Evolutionary conservation across 768 basidiomycete genomes (phyloP).

Genomic region (Agaricus bisporus): DNA sequence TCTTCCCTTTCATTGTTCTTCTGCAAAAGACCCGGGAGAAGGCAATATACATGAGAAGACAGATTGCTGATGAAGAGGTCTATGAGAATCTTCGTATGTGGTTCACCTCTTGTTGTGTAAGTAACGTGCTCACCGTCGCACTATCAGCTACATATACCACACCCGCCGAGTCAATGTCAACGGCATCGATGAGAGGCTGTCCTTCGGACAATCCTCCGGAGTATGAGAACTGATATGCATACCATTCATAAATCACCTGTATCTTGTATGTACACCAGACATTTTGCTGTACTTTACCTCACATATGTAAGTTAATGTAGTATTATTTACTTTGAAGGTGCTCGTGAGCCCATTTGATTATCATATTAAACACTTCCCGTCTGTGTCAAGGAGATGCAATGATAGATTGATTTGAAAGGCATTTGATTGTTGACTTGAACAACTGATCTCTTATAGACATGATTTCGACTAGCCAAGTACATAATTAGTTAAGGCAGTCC

Average conservation of each 20-base stretch:
- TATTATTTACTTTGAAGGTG: not conserved
- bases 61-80: conserved; percentile 38
- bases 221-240: conserved; percentile 26
- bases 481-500: conserved; percentile 50
- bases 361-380: not conserved
- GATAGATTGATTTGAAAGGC: not conserved
- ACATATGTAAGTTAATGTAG: not conserved
- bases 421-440: not conserved
- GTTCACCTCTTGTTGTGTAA: not conserved
- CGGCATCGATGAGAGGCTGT: conserved; percentile 31
- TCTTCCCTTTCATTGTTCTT: conserved; percentile 68
- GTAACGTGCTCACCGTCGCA: not conserved
- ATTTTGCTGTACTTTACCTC: conserved; percentile 3
- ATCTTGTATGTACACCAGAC: not conserved
- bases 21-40: conserved; percentile 76
- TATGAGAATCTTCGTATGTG: conserved; percentile 55
- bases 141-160: conserved; percentile 38
- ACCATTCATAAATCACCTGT: not conserved
- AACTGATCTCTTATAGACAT: too few relatives aligned
- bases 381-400: not conserved
- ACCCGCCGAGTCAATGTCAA: conserved; percentile 38
- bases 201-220: conserved; percentile 48
- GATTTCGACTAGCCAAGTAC: not conserved
- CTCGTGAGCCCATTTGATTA: not conserved
- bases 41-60: conserved; percentile 69